These are phyloP conservation scores for Pluteus cervinus DNA, from an alignment of 768 basidiomycete species.

Conservation along the genomic window DNA sequence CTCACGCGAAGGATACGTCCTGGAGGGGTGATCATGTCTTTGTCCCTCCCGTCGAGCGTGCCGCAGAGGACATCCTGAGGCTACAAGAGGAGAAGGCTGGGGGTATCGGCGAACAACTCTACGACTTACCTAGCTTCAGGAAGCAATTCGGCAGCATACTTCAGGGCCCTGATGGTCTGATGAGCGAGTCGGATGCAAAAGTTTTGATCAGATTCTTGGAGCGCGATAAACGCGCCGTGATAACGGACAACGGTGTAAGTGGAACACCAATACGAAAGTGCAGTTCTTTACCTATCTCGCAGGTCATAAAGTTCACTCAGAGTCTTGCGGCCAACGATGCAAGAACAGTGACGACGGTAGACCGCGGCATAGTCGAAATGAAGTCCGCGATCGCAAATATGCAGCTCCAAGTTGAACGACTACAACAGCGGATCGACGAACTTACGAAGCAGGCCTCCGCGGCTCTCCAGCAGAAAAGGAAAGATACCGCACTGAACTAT, in stretches of 20 bases:
- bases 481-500: slow-evolving; percentile 66
- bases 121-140: slow-evolving; percentile 56
- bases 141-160: slow-evolving; percentile 44
- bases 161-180: slow-evolving; percentile 16
- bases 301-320: slow-evolving; percentile 82
- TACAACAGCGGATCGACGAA: slow-evolving; percentile 73
- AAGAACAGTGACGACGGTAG: slow-evolving; percentile 66
- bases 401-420: slow-evolving; percentile 57
- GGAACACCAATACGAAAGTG: neutral
- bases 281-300: neutral
- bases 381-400: slow-evolving; percentile 64
- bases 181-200: slow-evolving; percentile 60
- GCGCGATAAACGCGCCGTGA: slow-evolving; percentile 62
- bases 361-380: slow-evolving; percentile 77
- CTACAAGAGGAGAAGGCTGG: slow-evolving; percentile 35
- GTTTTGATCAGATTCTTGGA: slow-evolving; percentile 75
- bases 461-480: slow-evolving; percentile 65
- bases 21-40: slow-evolving; percentile 74
- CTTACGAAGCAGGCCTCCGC: slow-evolving; percentile 58
- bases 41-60: slow-evolving; percentile 54
- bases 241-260: slow-evolving; percentile 64
- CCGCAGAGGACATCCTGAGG: slow-evolving; percentile 51
- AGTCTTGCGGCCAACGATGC: slow-evolving; percentile 24
- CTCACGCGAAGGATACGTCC: slow-evolving; percentile 33
- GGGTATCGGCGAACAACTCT: slow-evolving; percentile 55